Base-by-base conservation (phyloP, 2,329 filamentous ascomycete species). In the Curvularia eragrostidis region DNA sequence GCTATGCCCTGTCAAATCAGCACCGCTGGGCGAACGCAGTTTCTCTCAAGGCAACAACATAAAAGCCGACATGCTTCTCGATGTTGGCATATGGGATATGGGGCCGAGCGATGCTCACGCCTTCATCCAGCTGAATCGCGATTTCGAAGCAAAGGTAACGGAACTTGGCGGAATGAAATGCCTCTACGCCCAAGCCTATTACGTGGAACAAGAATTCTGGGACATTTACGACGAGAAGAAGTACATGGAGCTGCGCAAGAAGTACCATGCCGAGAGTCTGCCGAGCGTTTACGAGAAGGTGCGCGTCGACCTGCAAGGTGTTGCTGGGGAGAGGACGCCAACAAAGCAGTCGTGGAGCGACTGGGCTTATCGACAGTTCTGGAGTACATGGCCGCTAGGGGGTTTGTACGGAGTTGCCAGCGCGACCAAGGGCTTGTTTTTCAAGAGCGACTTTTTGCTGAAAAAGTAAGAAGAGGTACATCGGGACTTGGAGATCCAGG, bases 141-240 rank as follows among this genome's bases (percentile, higher is more conserved):
- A 82, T 36, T 83, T 96, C 30, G 92, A 96, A 78, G 78, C 81
- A 26, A 89, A 90, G 70, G 84, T 94, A 1, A 80, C 81, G 46
- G 82, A 87, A 65, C 83, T 96, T 1, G 87, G 88, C 30, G 92
- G 92, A 8, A 87, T 90, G 81, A 96, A 96, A 80, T 96, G 91
- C 87, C 80, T 96, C 19, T 96, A 96, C 76, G 91, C 92, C 3
- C 90, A 94, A 71, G 89, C 91, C 0, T 96, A 93, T 79, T 96
- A 95, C 75, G 83, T 85, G 18, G 85, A 90, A 72, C 78, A 83
- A 1, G 86, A 90, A 71, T 92, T 91, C 73, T 91, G 89, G 88
- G 70, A 78, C 26, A 81, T 88, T 51, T 91, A 91, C 73, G 81
- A 85, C 50, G 76, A 80, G 47, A 71, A 74, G 21, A 87, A 83